Evolutionary conservation across 192 early-diverging fungal genomes (phyloP).

Genomic region (Gigaspora rosea): DNA sequence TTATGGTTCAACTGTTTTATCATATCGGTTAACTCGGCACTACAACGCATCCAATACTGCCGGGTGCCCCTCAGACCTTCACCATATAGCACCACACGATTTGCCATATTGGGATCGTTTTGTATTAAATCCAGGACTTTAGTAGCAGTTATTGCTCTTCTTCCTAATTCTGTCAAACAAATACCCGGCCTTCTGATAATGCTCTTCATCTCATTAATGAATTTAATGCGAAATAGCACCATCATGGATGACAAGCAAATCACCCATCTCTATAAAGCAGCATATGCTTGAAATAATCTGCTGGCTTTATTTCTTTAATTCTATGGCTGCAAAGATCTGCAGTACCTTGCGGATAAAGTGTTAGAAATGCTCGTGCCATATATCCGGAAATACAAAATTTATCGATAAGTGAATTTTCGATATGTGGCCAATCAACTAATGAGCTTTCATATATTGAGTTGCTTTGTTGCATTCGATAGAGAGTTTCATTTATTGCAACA

Average conservation of each 20-base stretch:
- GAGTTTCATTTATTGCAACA: too few species aligned
- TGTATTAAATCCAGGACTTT: too few species aligned
- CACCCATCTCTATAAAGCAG: not conserved
- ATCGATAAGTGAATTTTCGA: too few species aligned
- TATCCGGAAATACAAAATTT: too few species aligned
- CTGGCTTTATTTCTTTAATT: not conserved
- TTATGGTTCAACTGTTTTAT: not conserved
- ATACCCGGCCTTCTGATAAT: not conserved
- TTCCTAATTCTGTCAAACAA: not conserved
- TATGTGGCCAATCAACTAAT: too few species aligned
- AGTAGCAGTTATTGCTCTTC: not conserved
- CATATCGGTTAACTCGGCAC: not conserved
- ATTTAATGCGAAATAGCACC: slow-evolving; percentile 14
- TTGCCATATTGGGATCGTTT: too few species aligned
- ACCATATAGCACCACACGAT: too few species aligned
- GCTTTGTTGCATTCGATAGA: too few species aligned
- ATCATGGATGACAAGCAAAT: not conserved
- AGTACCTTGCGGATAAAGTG: not conserved
- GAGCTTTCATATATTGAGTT: too few species aligned
- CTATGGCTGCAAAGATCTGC: not conserved
- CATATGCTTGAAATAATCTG: slow-evolving; percentile 6
- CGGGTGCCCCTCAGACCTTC: too few species aligned
- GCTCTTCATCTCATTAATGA: not conserved
- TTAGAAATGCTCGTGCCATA: not conserved
- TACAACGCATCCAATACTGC: not conserved